These are phyloP conservation scores for Ichthyophthirius multifiliis DNA, from an alignment of 169 alveolate species.

Conservation along the genomic window DNA sequence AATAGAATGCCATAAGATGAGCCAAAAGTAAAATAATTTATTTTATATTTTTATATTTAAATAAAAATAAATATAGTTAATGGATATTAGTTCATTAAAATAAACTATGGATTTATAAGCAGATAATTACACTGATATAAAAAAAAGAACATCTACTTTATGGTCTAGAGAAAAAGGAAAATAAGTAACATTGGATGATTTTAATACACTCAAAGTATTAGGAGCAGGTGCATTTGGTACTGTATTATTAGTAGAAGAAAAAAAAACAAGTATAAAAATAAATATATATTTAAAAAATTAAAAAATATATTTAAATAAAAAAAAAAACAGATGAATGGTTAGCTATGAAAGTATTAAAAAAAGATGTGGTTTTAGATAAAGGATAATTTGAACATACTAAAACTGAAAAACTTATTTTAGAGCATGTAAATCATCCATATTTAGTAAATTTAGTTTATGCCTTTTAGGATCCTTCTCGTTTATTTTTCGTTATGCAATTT, in stretches of 20 bases:
- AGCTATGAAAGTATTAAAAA: slow-evolving; percentile 76
- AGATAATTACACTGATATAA: slow-evolving; percentile 20
- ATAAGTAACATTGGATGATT: slow-evolving; percentile 55
- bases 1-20: slow-evolving; percentile 29
- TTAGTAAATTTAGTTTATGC: slow-evolving; percentile 65
- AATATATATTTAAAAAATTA: not conserved
- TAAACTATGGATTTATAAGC: slow-evolving; percentile 6
- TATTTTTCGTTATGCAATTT: slow-evolving; percentile 73
- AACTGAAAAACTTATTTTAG: slow-evolving; percentile 67
- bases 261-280: not conserved
- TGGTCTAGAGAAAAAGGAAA: slow-evolving; percentile 43
- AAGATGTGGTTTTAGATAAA: slow-evolving; percentile 64
- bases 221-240: slow-evolving; percentile 86
- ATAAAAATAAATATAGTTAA: not conserved
- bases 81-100: slow-evolving; percentile 31
- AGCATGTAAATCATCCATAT: slow-evolving; percentile 67
- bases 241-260: slow-evolving; percentile 70
- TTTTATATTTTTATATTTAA: not conserved
- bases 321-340: slow-evolving; percentile 22
- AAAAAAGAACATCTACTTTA: slow-evolving; percentile 33
- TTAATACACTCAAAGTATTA: slow-evolving; percentile 63
- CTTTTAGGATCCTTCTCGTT: slow-evolving; percentile 58
- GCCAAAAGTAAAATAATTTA: not conserved
- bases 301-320: not conserved
- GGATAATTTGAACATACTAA: slow-evolving; percentile 65